Conservation (phyloP, 768 basidiomycete genomes). For the Auricularia sp. region DNA sequence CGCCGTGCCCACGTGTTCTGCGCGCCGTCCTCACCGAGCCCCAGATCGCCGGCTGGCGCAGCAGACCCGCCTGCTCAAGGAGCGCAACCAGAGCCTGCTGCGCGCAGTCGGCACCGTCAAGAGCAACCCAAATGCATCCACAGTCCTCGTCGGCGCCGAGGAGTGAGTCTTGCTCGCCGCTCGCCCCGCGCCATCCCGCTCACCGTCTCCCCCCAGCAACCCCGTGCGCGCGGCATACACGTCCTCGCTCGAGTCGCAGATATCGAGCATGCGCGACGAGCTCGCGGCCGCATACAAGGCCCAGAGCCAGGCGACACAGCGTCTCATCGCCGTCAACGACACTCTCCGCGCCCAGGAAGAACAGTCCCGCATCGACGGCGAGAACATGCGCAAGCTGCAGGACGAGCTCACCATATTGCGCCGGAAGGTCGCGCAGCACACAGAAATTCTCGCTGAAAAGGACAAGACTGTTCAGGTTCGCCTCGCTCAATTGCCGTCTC, state of each 20-base stretch:
- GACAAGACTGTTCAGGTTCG: conserved; percentile 79
- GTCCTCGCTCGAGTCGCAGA: conserved; percentile 85
- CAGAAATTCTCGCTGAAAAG: conserved; percentile 79
- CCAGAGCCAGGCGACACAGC: conserved; percentile 90
- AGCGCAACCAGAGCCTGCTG: conserved; percentile 82
- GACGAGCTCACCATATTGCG: conserved; percentile 65
- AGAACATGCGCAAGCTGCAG: conserved; percentile 63
- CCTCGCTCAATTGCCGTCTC: neutral
- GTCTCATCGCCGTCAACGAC: conserved; percentile 88
- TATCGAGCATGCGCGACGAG: conserved; percentile 85
- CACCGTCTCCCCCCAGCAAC: conserved; percentile 39
- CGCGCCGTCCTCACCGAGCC: conserved; percentile 9
- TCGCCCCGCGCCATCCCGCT: neutral
- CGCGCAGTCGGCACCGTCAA: conserved; percentile 73
- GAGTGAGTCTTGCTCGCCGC: conserved; percentile 45
- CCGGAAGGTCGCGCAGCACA: conserved; percentile 74
- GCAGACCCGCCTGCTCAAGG: conserved; percentile 84
- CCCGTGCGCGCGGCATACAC: conserved; percentile 83
- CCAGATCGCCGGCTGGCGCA: conserved; percentile 85
- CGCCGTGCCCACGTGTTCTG: conserved; percentile 6
- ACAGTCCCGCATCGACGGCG: conserved; percentile 66
- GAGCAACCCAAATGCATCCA: conserved; percentile 48
- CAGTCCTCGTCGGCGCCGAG: conserved; percentile 53
- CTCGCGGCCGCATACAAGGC: conserved; percentile 92
- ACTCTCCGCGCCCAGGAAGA: conserved; percentile 92